These are phyloP conservation scores for Mucor sp. DNA, from an alignment of 371 early-diverging fungal species.

Conservation along the genomic window DNA sequence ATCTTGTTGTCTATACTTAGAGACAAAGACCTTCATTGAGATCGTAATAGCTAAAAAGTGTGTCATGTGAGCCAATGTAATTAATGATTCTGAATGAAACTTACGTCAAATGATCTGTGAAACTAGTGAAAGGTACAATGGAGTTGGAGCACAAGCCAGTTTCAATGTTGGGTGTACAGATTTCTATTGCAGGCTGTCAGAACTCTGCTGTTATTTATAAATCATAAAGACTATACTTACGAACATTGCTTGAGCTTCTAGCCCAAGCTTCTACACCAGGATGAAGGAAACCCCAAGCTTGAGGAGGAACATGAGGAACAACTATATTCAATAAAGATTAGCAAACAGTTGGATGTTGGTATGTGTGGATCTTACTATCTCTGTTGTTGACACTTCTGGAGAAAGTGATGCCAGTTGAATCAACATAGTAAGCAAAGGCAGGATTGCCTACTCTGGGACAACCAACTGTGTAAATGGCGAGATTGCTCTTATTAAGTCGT, in stretches of 20 bases:
- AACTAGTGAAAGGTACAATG: background rate
- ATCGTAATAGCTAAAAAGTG: background rate
- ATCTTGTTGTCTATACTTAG: background rate
- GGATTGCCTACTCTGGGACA: slow-evolving; percentile 33
- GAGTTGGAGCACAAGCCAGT: background rate
- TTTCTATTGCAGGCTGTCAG: background rate
- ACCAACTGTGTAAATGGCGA: slow-evolving; percentile 23
- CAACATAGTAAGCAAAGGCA: slow-evolving; percentile 29
- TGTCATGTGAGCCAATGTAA: background rate
- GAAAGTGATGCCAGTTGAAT: slow-evolving; percentile 18
- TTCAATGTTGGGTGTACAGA: background rate
- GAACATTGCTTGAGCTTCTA: slow-evolving; percentile 4
- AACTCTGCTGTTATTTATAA: background rate
- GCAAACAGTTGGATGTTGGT: background rate
- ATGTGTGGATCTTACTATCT: slow-evolving; percentile 16
- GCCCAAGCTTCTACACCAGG: slow-evolving; percentile 35
- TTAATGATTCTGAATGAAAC: background rate
- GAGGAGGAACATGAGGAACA: slow-evolving; percentile 33
- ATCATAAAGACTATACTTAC: slow-evolving; percentile 10
- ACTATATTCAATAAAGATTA: background rate
- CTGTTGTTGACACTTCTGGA: slow-evolving; percentile 24
- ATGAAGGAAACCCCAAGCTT: slow-evolving; percentile 26
- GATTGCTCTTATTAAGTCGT: slow-evolving; percentile 11
- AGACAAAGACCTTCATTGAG: background rate
- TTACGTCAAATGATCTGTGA: background rate